Evolutionary conservation across 2,329 filamentous ascomycete genomes (phyloP), one percentile per base, ranked within the genome.

Genomic region (Cercospora berteroae): DNA sequence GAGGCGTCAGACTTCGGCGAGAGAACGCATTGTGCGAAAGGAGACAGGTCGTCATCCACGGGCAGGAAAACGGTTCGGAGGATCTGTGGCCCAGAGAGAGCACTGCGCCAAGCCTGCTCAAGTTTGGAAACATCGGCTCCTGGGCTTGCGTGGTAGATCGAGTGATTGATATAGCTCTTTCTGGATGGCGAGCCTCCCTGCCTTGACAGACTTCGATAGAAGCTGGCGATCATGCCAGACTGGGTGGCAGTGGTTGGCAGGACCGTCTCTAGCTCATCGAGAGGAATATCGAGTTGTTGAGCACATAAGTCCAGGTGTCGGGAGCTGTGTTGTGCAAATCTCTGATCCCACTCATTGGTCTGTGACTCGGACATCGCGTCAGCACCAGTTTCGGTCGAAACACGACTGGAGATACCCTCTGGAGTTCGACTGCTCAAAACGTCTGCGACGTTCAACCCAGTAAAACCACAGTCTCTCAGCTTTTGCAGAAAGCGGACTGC

Each of bases 201-300:
- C 16, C 36, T 42, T 42, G 12, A 66, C 12, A 66, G 81, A 70
- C 69, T 88, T 82, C 20, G 80, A 81, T 8, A 83, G 78, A 2
- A 91, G 92, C 79, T 96, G 0, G 87, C 83, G n/a, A 96, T 82
- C 92, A 96, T 95, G 1, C 91, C 88, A 25, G 85, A 81, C 73
- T 97, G 93, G 13, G 94, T 82, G 13, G 88, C 85, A 2, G 88
- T 93, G 75, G 92, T 94, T 5, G 84, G 84, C 10, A 85, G 69
- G 9, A 88, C 77, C 23, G 79, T 79, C 10, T 79, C 73, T 20
- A 76, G 31, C 6, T 74, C 62, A 18, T 69, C 59, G 20, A 29
- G 7, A 39, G 23, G 13, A 42, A 42, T 42, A 6, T n/a, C 16
- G 36, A 42, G 36, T 9, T 42, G 6, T 8, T 42, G 36, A 42